These are phyloP conservation scores for Neonectria punicea DNA, from an alignment of 2,329 filamentous ascomycete species.

Conservation along the genomic window DNA sequence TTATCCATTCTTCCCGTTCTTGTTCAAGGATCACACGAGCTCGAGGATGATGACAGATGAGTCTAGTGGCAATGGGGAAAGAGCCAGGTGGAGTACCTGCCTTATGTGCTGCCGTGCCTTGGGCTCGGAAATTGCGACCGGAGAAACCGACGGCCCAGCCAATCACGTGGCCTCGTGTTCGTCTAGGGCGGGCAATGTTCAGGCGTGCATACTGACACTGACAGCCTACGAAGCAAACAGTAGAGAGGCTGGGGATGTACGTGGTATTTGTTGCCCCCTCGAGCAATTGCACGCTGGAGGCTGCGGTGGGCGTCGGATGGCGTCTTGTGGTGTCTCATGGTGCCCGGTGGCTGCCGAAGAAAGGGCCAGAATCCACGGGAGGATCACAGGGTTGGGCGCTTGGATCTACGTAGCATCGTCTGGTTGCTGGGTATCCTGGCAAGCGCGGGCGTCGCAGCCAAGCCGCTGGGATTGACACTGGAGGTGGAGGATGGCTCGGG, in stretches of 20 bases:
- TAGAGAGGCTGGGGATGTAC: neutral
- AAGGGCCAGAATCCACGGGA: neutral
- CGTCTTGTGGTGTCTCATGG: neutral
- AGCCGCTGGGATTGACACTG: neutral
- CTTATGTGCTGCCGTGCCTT: constrained; percentile 6
- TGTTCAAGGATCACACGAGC: neutral
- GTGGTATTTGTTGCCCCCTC: neutral
- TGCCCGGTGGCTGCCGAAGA: constrained; percentile 6
- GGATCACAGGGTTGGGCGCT: neutral
- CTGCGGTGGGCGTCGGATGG: neutral
- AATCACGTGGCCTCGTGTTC: constrained; percentile 10
- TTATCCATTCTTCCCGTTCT: neutral
- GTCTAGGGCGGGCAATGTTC: constrained; percentile 16
- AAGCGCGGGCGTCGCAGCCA: neutral
- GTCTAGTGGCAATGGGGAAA: constrained; percentile 9
- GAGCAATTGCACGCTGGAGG: neutral
- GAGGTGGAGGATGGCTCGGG: neutral
- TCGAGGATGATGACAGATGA: constrained; percentile 7
- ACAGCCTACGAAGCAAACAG: too few relatives aligned
- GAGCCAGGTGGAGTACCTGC: neutral
- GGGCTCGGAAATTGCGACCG: constrained; percentile 38
- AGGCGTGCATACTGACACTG: constrained; percentile 28
- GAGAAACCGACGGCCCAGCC: constrained; percentile 30
- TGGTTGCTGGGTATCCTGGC: constrained; percentile 3
- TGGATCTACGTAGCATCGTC: neutral